Evolutionary conservation across 2,329 filamentous ascomycete genomes (phyloP), one percentile per base, ranked within the genome.

Genomic region (Fusarium longipes): DNA sequence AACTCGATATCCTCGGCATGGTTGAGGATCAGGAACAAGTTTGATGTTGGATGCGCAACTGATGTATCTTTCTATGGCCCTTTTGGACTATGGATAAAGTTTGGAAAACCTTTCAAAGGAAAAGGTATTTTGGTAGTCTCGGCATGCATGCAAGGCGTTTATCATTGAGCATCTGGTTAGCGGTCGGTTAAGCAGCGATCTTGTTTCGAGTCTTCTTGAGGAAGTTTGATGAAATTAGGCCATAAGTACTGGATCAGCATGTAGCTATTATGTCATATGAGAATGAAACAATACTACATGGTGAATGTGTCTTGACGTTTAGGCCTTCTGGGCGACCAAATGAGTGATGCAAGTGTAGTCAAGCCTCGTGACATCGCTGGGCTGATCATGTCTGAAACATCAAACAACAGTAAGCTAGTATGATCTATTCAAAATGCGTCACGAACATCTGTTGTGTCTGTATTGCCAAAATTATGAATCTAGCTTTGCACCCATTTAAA

Each of bases 1-100:
- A 95, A 79, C 78, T 95, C 58, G 89, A 93, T 57, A 83, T 91
- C 67, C 77, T 95, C 69, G 83, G 83, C 24, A 81, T 94, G 80
- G 83, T 93, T 75, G 91, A 93, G 73, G 84, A 88, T n/a, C 74
- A 80, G 17, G 75, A 79, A 18, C 77, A 57, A 73, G 51, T 43
- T 32, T 57, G 30, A 49, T 35, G 27, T 36, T 27, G 22, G 22
- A 22, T 32, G 40, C 17, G 11, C 12, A 18, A 29, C 30, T n/a
- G n/a, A n/a, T 36, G 22, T 32, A 49, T 30, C 22, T 22, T 47
- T 32, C 24, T 30, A 43, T 42, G 22, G 44, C 24, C 36, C 38
- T 36, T 54, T 63, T 39, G 29, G 20, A 32, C 8, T 29, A 14
- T 24, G 24, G 33, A 61, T 32, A 43, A 35, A 47, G 52, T 55